phyloP scores from a whole-genome alignment of 768 basidiomycete genomes.

The Rhizopogon salebrosus region DNA sequence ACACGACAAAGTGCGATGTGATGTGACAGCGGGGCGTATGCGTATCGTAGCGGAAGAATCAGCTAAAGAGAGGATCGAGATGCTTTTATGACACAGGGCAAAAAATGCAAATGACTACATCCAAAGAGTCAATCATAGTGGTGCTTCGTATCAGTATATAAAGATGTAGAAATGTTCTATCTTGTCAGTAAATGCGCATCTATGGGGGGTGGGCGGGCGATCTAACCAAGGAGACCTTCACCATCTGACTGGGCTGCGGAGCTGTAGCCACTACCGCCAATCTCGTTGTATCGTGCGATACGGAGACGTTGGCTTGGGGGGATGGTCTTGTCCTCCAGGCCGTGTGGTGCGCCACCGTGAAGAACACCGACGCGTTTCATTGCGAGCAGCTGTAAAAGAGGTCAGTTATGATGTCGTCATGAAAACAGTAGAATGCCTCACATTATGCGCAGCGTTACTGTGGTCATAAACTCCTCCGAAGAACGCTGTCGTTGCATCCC shows the following conservation, averaged over 20 bases:
- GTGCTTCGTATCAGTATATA: neutral
- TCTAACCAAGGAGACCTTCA: constrained; percentile 44
- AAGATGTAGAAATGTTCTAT: neutral
- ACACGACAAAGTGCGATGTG: constrained; percentile 11
- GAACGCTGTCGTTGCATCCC: constrained; percentile 90
- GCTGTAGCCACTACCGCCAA: constrained; percentile 43
- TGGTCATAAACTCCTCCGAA: constrained; percentile 91
- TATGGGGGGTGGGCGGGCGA: neutral
- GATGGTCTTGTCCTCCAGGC: constrained; percentile 54
- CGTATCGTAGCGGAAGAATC: constrained; percentile 2
- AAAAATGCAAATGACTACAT: constrained; percentile 3
- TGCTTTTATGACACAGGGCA: neutral
- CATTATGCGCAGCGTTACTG: constrained; percentile 84
- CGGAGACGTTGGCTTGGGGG: constrained; percentile 71
- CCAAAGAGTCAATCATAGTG: neutral
- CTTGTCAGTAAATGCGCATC: neutral
- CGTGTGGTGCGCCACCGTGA: constrained; percentile 48
- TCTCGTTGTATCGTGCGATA: constrained; percentile 61
- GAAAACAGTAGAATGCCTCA: constrained; percentile 24
- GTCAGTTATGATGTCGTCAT: constrained; percentile 3
- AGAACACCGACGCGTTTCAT: constrained; percentile 58
- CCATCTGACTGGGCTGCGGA: constrained; percentile 56
- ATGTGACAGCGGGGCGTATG: constrained; percentile 11
- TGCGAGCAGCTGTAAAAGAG: constrained; percentile 16
- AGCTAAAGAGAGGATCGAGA: neutral